Evolutionary conservation across 2,329 filamentous ascomycete species (phyloP), one percentile per base, ranked within the genome.

Genomic region (Calonectria hawksworthii): DNA sequence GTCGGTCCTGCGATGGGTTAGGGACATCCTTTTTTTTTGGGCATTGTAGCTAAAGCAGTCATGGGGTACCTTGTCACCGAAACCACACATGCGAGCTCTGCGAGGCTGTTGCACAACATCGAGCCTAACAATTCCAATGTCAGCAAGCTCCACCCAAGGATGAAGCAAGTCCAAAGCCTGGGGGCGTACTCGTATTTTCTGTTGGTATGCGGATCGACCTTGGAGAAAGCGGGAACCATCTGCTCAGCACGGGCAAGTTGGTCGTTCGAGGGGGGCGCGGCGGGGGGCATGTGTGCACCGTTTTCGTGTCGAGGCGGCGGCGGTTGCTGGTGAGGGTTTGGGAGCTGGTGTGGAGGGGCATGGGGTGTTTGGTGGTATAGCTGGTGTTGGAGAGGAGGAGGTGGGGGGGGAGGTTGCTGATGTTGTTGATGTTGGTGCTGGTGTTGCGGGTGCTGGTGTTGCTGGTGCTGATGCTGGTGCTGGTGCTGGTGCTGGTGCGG

Each of bases 21-120:
- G 69, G 72, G 26, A 77, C 74, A 59, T 2, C 23, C 34, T 34
- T 30, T 23, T n/a, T n/a, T n/a, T n/a, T n/a, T n/a, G n/a, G 51
- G 41, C n/a, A 26, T 30, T 21, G 21, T 26, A 47, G 61, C 52
- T 21, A 14, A 54, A 32, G 23, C 34, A n/a, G 61, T 36, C 64
- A 26, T 72, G 80, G 87, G 16, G 72, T 86, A 97, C 95, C 91
- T 99, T 99, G 88, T 99, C 97, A 76, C 97, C 97, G 87, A 99
- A 99, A 10, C 97, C 97, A 87, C 97, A 99, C 97, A 99, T 99
- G 75, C 97, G 94, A 78, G 97, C 97, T 81, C 97, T 93, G 81
- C 95, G 90, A 66, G 97, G 97, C 85, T 99, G 96, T 87, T 99
- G 97, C 78, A 95, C 93, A 74, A 98, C 95, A 78, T 93, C 89